Evolutionary conservation across 2,329 filamentous ascomycete genomes (phyloP).

Genomic region (Xylariaceae sp.): DNA sequence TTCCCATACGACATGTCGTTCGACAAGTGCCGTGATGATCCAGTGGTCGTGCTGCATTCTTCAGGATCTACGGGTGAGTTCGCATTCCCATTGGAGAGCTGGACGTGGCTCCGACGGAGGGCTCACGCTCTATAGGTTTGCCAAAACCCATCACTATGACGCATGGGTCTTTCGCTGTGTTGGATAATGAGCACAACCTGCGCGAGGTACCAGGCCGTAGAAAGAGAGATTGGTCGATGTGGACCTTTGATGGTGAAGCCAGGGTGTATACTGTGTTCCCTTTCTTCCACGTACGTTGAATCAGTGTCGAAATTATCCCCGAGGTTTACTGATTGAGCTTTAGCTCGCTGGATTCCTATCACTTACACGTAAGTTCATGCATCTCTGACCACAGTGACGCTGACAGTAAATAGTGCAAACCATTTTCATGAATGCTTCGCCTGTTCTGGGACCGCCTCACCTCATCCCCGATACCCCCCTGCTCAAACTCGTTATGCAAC

Average conservation of each 20-base stretch:
- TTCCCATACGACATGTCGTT: slow-evolving; percentile 22
- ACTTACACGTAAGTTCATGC: slow-evolving; percentile 5
- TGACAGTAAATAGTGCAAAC: slow-evolving; percentile 14
- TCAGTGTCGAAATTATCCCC: background rate
- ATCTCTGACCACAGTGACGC: background rate
- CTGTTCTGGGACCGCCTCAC: slow-evolving; percentile 20
- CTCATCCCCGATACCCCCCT: slow-evolving; percentile 17
- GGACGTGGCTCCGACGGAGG: no score
- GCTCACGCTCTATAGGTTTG: slow-evolving; percentile 7
- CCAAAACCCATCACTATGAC: slow-evolving; percentile 22
- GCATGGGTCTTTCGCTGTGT: slow-evolving; percentile 17
- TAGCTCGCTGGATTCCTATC: slow-evolving; percentile 21
- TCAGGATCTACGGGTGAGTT: slow-evolving; percentile 26
- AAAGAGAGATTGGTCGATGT: slow-evolving; percentile 18
- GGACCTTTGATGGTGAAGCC: slow-evolving; percentile 17
- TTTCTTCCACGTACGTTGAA: slow-evolving; percentile 22
- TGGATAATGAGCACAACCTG: slow-evolving; percentile 18
- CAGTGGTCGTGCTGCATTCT: slow-evolving; percentile 24
- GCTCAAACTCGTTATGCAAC: slow-evolving; percentile 13
- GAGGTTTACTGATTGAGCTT: background rate
- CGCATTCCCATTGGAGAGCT: no score
- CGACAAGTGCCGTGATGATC: slow-evolving; percentile 19
- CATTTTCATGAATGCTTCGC: slow-evolving; percentile 16
- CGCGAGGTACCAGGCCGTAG: slow-evolving; percentile 14
- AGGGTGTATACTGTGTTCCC: slow-evolving; percentile 22